A percentile compares a stretch with the other conserved stretches of the same genome.
phyloP scores from a whole-genome alignment of 139 green algal genomes.

The Chlamydomonas sphaeroides region DNA sequence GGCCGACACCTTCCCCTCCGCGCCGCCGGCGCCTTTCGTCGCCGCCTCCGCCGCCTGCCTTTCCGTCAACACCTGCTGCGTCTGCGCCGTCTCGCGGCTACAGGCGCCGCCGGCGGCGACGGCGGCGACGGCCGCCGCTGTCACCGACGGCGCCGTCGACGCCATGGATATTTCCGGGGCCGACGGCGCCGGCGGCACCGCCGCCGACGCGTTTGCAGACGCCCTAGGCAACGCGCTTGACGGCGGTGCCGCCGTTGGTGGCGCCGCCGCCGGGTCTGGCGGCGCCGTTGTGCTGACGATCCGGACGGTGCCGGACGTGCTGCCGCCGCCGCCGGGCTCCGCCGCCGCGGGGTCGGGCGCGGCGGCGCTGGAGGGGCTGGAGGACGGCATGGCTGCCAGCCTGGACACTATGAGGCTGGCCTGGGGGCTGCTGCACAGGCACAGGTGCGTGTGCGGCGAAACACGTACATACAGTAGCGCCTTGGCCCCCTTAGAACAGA shows the following conservation, averaged over 20 bases:
- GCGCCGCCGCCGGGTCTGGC: not conserved
- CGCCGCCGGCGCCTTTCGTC: not conserved
- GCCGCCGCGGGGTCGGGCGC: not conserved
- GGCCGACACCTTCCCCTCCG: no score
- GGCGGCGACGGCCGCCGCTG: not conserved
- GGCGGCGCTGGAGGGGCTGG: not conserved
- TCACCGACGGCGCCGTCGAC: not conserved
- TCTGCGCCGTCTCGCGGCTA: not conserved
- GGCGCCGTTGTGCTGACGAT: not conserved
- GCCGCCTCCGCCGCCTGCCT: not conserved
- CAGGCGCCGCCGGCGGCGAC: not conserved
- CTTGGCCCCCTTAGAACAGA: no score
- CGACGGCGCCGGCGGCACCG: not conserved
- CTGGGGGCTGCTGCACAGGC: slow-evolving; percentile 6
- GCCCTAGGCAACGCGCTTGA: no score
- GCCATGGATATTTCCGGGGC: not conserved
- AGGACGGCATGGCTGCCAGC: not conserved
- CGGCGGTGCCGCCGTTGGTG: no score
- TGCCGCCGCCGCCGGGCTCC: not conserved
- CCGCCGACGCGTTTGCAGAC: no score
- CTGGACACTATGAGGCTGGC: slow-evolving; percentile 26
- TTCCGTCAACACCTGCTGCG: slow-evolving; percentile 13
- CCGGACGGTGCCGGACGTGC: slow-evolving; percentile 13
- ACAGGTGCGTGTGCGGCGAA: slow-evolving; percentile 20
- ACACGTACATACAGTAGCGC: no score